These are phyloP conservation scores for Cutaneotrichosporon arboriforme DNA, from an alignment of 1,284 basidiomycete species.

Conservation along the genomic window DNA sequence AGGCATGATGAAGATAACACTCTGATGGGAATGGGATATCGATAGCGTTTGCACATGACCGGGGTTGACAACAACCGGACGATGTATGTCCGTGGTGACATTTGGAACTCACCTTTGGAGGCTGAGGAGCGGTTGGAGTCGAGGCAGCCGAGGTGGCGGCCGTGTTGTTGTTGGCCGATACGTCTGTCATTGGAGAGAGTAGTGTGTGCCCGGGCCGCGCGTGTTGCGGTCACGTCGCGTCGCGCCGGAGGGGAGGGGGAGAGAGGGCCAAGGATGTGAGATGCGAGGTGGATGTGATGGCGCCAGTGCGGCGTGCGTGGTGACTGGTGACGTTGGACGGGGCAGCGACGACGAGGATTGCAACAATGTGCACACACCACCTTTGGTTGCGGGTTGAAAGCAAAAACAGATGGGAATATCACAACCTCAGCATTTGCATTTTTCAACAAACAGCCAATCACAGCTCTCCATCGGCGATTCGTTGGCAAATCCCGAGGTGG, in stretches of 20 bases:
- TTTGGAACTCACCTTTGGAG: neutral
- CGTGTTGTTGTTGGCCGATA: neutral
- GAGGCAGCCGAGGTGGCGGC: neutral
- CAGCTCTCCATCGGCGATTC: neutral
- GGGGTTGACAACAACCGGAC: neutral
- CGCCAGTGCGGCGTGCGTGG: neutral
- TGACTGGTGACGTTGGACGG: neutral
- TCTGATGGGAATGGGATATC: neutral
- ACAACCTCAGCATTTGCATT: neutral
- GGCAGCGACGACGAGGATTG: neutral
- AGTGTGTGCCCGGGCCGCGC: too few relatives aligned
- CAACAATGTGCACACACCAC: too few relatives aligned
- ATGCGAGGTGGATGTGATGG: neutral
- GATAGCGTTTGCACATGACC: too few relatives aligned
- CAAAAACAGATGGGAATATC: too few relatives aligned
- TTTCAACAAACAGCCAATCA: neutral
- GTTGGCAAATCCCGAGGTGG: conserved; percentile 1
- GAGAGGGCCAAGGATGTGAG: neutral
- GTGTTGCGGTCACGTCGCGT: neutral
- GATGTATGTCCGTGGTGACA: neutral
- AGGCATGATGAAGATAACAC: neutral
- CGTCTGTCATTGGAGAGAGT: conserved; percentile 1
- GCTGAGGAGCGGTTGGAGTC: neutral
- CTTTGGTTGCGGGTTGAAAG: too few relatives aligned
- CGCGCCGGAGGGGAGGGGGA: neutral